Evolutionary conservation across 2,329 filamentous ascomycete species (phyloP).

Genomic region (Diaporthe australafricana): DNA sequence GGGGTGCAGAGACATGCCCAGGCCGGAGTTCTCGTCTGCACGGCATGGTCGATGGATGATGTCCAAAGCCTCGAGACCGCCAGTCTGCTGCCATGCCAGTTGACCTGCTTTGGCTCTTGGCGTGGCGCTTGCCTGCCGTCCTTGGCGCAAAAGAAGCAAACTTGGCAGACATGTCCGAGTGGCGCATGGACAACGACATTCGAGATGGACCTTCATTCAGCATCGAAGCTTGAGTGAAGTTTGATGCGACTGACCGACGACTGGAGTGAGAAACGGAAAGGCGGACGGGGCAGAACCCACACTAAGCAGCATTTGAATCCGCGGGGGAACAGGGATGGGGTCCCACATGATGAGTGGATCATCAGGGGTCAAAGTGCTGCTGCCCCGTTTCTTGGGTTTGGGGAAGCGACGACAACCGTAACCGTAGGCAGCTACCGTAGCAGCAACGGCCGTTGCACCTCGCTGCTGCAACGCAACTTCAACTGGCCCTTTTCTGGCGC

Average conservation of each 20-base stretch:
- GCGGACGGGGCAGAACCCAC: not conserved
- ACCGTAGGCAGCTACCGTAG: not conserved
- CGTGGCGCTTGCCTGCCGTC: slow-evolving; percentile 15
- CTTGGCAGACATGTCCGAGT: slow-evolving; percentile 18
- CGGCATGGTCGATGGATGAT: not conserved
- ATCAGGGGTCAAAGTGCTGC: slow-evolving; percentile 9
- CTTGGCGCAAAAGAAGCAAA: slow-evolving; percentile 18
- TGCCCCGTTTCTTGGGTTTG: slow-evolving; percentile 18
- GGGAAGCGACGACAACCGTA: slow-evolving; percentile 17
- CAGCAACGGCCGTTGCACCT: slow-evolving; percentile 2
- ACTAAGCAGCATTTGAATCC: not conserved
- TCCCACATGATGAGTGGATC: slow-evolving; percentile 8
- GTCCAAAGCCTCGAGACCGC: not conserved
- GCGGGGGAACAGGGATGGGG: slow-evolving; percentile 5
- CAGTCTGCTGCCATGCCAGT: not conserved
- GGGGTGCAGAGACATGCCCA: not conserved
- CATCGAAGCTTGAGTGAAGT: not conserved
- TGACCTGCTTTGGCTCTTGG: slow-evolving; percentile 11
- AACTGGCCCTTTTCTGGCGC: not conserved
- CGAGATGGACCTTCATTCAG: no score
- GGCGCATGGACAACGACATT: not conserved
- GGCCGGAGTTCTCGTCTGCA: slow-evolving; percentile 15
- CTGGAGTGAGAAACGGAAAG: no score
- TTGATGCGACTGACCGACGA: not conserved
- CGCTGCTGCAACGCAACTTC: not conserved